Conservation (phyloP, 495 filamentous ascomycete genomes). For the Penicillium diatomitis region DNA sequence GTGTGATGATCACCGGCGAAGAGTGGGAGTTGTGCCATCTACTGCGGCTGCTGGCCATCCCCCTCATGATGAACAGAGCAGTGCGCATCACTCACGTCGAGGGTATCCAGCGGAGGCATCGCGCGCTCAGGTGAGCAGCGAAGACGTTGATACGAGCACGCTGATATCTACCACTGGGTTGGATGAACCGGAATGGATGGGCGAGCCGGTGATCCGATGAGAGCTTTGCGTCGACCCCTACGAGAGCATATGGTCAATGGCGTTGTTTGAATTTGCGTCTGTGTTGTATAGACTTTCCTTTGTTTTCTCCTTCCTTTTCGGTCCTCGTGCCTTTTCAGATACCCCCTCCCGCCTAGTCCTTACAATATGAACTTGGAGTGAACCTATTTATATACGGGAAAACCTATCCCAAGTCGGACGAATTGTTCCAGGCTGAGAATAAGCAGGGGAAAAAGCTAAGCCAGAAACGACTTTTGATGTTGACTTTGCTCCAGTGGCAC, state of each 20-base stretch:
- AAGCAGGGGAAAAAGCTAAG: no score
- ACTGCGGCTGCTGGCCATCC: constrained; percentile 27
- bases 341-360: constrained; percentile 7
- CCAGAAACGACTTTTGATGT: no score
- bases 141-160: constrained; percentile 17
- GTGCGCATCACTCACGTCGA: constrained; percentile 21
- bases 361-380: not conserved
- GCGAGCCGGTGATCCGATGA: constrained; percentile 46
- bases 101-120: constrained; percentile 13
- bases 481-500: no score
- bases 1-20: constrained; percentile 45
- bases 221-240: not conserved
- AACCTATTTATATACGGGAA: no score
- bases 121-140: constrained; percentile 12
- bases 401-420: no score
- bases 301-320: no score
- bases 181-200: constrained; percentile 53
- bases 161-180: constrained; percentile 20
- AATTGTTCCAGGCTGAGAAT: no score
- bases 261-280: not conserved
- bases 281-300: no score
- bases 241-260: not conserved
- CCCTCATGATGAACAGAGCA: constrained; percentile 14
- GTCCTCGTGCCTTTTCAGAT: no score
- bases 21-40: constrained; percentile 25